Percentiles rank a stretch among this genome's conserved stretches.
Conservation (phyloP, 78 protist genomes). For the Dictyostelium citrinum region DNA sequence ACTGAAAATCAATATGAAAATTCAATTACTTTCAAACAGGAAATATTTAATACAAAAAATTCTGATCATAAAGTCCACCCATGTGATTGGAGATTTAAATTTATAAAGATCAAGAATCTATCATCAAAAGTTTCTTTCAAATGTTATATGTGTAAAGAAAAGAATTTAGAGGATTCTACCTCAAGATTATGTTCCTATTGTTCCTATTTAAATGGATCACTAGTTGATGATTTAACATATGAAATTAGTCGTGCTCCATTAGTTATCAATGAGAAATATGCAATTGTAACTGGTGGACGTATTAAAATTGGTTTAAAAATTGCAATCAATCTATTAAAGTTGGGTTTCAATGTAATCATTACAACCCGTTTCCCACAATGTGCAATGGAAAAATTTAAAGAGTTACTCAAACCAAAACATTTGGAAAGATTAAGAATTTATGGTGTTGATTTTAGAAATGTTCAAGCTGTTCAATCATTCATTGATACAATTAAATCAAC, state of each 20-base stretch:
- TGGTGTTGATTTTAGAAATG: slow-evolving; percentile 77
- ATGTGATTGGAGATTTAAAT: slow-evolving; percentile 6
- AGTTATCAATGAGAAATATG: slow-evolving; percentile 13
- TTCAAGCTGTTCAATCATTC: slow-evolving; percentile 53
- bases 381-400: neutral
- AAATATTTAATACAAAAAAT: neutral
- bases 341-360: slow-evolving; percentile 73
- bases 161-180: neutral
- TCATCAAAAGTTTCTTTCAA: neutral
- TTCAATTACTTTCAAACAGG: neutral
- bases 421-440: slow-evolving; percentile 22
- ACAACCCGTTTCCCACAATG: slow-evolving; percentile 85
- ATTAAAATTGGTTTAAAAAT: slow-evolving; percentile 81
- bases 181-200: neutral
- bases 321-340: slow-evolving; percentile 15
- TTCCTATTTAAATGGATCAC: too few species aligned
- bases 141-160: slow-evolving; percentile 9
- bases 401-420: neutral
- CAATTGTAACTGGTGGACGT: slow-evolving; percentile 87
- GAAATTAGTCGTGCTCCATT: neutral
- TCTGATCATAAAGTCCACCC: neutral
- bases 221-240: neutral
- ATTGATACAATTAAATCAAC: neutral
- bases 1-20: neutral
- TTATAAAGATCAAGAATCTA: neutral